Percentiles rank a stretch among this genome's conserved stretches.
phyloP scores from a whole-genome alignment of 2,329 filamentous ascomycete genomes.

The Paraphaeosphaeria minitans region DNA sequence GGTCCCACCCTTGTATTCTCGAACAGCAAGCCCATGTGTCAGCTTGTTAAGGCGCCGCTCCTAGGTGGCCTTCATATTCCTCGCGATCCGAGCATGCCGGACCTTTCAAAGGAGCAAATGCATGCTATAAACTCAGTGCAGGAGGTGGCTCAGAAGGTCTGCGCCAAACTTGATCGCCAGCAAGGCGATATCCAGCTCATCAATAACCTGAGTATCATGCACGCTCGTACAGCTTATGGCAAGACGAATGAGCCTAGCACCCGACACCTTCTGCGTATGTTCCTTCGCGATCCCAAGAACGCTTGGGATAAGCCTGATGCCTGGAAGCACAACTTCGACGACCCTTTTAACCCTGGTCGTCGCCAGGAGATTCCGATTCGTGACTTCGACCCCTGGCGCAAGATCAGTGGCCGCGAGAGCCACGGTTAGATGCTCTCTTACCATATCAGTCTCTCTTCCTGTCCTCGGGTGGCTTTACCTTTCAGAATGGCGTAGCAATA shows the following conservation, averaged over 20 bases:
- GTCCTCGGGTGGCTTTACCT: background rate
- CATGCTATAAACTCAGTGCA: constrained; percentile 39
- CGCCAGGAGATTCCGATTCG: constrained; percentile 40
- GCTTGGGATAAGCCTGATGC: constrained; percentile 40
- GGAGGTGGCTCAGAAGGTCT: constrained; percentile 34
- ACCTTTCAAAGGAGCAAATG: constrained; percentile 33
- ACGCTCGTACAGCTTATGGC: constrained; percentile 44
- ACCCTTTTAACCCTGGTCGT: constrained; percentile 38
- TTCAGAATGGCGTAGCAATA: constrained; percentile 8
- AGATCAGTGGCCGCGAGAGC: constrained; percentile 46
- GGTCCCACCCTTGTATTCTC: constrained; percentile 45
- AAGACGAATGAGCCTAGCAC: constrained; percentile 29
- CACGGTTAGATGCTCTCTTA: constrained; percentile 32
- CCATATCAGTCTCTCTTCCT: background rate
- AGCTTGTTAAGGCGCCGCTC: constrained; percentile 46
- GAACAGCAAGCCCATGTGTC: constrained; percentile 42
- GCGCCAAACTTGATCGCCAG: constrained; percentile 39
- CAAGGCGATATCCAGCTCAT: constrained; percentile 46
- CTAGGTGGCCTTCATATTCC: constrained; percentile 41
- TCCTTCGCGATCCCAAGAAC: constrained; percentile 41
- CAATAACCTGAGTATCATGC: constrained; percentile 45
- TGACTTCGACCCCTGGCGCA: constrained; percentile 44
- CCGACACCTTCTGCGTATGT: constrained; percentile 46
- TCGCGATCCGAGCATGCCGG: constrained; percentile 37
- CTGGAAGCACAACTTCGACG: constrained; percentile 38